Base-by-base conservation (phyloP, 441 rosid genomes). In the Theobroma grandiflorum region DNA sequence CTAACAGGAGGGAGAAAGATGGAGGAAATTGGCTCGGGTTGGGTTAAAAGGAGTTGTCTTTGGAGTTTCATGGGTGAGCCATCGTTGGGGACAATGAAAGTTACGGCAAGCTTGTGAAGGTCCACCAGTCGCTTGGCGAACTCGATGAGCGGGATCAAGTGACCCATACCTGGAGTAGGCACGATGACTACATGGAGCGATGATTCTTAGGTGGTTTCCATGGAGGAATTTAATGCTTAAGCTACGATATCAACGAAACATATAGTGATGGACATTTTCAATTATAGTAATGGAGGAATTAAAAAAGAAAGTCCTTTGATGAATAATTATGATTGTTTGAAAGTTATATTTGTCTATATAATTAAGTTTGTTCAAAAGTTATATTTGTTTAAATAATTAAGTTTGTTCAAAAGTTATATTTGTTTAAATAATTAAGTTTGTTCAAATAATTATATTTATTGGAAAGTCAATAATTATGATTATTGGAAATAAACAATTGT, bases 101-200 rank as follows among this genome's bases (percentile, higher is more conserved):
- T 90, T 8, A 90, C 83, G 40, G 69, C 40, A 62, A 92, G 68
- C 74, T 65, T 33, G 86, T 91, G 88, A 62, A 59, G 78, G 52
- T 75, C 42, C 38, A 82, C 84, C 31, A 91, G 89, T 12, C 26
- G 82, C 71, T 88, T 90, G 8, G 94, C 91, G 40, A 92, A 79
- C 80, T 82, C 91, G 11, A 80, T 79, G 59, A 89, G 81, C 9
- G 95, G 95, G 77, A 92, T 90, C 18, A 90, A 80, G 82, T 89
- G 92, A 40, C 95, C 94, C 83, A 92, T 80, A 0, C 95, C 95
- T 0, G 95, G 95, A 55, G 89, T 82, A 2, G 92, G 90, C 15
- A 89, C 80, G 62, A 90, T 84, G 47, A 81, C 92, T 26, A 89
- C 81, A 45, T 83, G 90, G 10, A 20, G 66, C 4, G 18, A n/a